Percentiles rank a stretch among this genome's conserved stretches.
Conservation (phyloP, 208 protist species). For the Leishmania major region DNA sequence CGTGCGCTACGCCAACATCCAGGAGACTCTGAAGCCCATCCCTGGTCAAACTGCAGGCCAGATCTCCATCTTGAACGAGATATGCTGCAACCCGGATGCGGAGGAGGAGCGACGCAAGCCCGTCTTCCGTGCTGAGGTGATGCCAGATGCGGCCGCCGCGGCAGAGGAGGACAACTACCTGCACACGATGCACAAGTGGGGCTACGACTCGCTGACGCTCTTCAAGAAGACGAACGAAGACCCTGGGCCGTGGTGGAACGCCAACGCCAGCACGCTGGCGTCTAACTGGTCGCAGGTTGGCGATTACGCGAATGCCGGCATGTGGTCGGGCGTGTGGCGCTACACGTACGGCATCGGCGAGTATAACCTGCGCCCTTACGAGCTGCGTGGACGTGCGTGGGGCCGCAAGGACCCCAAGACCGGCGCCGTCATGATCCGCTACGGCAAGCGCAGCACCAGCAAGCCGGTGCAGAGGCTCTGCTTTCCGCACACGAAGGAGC, state of each 20-base stretch:
- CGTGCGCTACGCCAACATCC: conserved; percentile 83
- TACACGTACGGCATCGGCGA: conserved; percentile 89
- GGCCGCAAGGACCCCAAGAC: conserved; percentile 59
- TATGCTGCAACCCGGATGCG: conserved; percentile 85
- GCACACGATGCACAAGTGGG: conserved; percentile 83
- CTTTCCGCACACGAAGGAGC: conserved; percentile 88
- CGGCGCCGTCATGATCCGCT: conserved; percentile 62
- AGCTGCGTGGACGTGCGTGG: conserved; percentile 77
- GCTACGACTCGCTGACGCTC: conserved; percentile 86
- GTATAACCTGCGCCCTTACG: conserved; percentile 87
- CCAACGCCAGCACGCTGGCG: conserved; percentile 82
- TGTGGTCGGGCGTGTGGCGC: conserved; percentile 91
- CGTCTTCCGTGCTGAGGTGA: conserved; percentile 74
- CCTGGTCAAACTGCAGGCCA: conserved; percentile 81
- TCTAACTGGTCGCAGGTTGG: conserved; percentile 91
- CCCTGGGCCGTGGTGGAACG: conserved; percentile 88
- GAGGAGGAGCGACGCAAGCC: conserved; percentile 87
- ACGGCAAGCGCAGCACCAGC: conserved; percentile 31
- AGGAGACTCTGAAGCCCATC: conserved; percentile 76
- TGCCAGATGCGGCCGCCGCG: conserved; percentile 23
- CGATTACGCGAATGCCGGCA: conserved; percentile 86
- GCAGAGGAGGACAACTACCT: conserved; percentile 45
- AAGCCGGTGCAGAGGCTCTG: conserved; percentile 52
- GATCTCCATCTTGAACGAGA: conserved; percentile 85
- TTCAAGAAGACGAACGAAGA: conserved; percentile 90